Evolutionary conservation across 257 asterid genomes (phyloP).

Genomic region (Salvia splendens): DNA sequence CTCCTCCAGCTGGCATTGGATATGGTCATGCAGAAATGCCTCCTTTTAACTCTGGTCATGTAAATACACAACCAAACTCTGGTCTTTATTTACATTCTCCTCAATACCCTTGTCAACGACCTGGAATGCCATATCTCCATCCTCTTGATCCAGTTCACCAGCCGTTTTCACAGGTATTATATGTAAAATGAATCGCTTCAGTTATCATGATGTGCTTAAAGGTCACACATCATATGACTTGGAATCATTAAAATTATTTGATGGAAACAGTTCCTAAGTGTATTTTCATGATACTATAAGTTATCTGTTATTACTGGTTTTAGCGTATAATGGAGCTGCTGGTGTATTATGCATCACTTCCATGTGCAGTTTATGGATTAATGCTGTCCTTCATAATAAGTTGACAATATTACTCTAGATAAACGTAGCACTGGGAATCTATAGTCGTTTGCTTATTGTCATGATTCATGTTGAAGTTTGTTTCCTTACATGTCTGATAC

Average conservation of each 20-base stretch:
- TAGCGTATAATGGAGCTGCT: neutral
- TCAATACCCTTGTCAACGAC: constrained; percentile 81
- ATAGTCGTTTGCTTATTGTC: neutral
- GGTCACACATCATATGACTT: too few species aligned
- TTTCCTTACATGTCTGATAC: neutral
- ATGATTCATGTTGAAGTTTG: neutral
- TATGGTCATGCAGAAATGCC: too few species aligned
- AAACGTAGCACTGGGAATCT: neutral
- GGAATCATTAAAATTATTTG: neutral
- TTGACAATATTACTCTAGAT: neutral
- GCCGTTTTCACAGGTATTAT: constrained; percentile 77
- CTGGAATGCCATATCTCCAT: constrained; percentile 78
- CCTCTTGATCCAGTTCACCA: constrained; percentile 85
- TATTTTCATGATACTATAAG: neutral
- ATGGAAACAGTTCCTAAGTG: neutral
- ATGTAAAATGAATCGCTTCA: too few species aligned
- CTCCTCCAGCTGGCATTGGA: too few species aligned
- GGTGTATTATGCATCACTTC: constrained; percentile 3
- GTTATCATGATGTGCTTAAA: too few species aligned
- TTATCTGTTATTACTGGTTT: neutral
- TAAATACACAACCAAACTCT: constrained; percentile 52
- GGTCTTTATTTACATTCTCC: constrained; percentile 69
- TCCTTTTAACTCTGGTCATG: too few species aligned
- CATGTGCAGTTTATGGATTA: neutral
- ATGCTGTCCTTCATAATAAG: constrained; percentile 3